phyloP scores from a whole-genome alignment of 768 basidiomycete species.

The Hericium coralloides region DNA sequence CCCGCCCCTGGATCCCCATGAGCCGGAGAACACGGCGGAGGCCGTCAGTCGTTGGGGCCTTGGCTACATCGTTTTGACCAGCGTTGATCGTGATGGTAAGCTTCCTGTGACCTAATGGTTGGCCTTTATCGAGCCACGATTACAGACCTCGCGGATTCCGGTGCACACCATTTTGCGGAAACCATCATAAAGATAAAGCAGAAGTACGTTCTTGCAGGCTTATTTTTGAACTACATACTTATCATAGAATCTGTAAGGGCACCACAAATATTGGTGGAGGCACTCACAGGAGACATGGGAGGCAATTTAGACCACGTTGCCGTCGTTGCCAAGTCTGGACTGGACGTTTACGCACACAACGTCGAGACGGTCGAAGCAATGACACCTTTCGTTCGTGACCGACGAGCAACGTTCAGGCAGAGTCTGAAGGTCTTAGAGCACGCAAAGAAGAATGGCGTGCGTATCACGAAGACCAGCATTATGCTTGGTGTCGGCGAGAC shows the following conservation, averaged over 20 bases:
- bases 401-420: constrained; percentile 84
- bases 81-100: constrained; percentile 93
- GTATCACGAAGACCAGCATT: constrained; percentile 94
- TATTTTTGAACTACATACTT: neutral
- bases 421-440: constrained; percentile 74
- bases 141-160: constrained; percentile 85
- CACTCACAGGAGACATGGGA: constrained; percentile 90
- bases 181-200: constrained; percentile 94
- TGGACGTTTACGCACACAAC: constrained; percentile 98
- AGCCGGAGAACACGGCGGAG: constrained; percentile 97
- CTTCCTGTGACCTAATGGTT: neutral
- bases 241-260: constrained; percentile 43
- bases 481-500: constrained; percentile 97
- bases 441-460: constrained; percentile 77
- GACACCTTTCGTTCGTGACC: constrained; percentile 92
- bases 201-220: constrained; percentile 44
- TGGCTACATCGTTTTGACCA: constrained; percentile 96
- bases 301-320: constrained; percentile 70
- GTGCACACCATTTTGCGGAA: constrained; percentile 89
- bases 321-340: constrained; percentile 80
- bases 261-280: constrained; percentile 93
- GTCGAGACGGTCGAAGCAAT: constrained; percentile 92
- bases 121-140: neutral
- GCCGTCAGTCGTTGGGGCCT: constrained; percentile 97
- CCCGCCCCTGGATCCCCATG: constrained; percentile 88